Base-by-base conservation (phyloP, 441 rosid species). In the Populus hybrid region DNA sequence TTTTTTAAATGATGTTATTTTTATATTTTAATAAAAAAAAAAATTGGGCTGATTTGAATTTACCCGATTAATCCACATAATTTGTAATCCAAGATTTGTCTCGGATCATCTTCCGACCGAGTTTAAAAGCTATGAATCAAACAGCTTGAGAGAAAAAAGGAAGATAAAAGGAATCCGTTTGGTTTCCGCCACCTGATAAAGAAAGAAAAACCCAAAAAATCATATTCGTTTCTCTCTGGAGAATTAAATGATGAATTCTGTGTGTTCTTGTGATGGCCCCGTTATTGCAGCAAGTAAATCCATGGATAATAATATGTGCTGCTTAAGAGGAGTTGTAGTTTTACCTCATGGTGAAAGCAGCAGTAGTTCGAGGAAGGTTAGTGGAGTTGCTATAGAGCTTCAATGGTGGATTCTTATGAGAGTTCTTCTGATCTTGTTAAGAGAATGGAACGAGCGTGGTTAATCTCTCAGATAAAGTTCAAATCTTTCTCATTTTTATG, bases 361-460 rank as follows among this genome's bases (percentile, higher is more conserved):
- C 78, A 16, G 73, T 64, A 67, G 74, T 35, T 14, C 50, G 42
- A 23, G 40, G 30, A 63, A 82, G 80, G 72, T 42, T 50, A 66
- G 57, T 36, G 32, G 74, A 14, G 84, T 87, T 23, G 84, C 88
- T 23, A 87, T 23, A 87, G 82, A 75, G 94, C 97, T 82, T 95
- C 96, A 6, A 74, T 76, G 76, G 89, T 95, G 40, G 94, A 94
- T 84, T 90, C 97, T 3, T 85, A 76, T 24, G 94, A 86, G 74
- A 92, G 89, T 78, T 93, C 98, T 50, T 89, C 95, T 8, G 83
- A 89, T 83, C 93, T 93, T 86, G 81, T 67, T 24, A 91, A 88
- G 85, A 95, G 96, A 40, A 88, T 89, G 87, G 99, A 95, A 76
- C 94, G 85, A 77, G 94, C 96, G 24, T 93, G 96, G 98, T 50